Evolutionary conservation across 768 basidiomycete species (phyloP), one percentile per base, ranked within the genome.

Genomic region (Tylopilus felleus): DNA sequence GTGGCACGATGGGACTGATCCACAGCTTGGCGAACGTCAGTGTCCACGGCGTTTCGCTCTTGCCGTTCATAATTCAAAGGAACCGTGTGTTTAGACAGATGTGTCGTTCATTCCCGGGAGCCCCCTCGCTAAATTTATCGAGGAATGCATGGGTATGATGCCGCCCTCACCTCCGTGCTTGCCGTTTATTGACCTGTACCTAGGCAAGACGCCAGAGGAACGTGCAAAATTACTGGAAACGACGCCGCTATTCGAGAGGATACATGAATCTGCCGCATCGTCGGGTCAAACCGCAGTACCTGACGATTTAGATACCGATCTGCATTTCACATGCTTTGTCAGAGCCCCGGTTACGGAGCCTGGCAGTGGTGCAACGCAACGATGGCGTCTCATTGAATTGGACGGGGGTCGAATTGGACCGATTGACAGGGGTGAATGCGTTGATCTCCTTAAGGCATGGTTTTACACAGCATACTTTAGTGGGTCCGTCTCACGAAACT

Each of bases 301-400:
- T 3, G 69, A 73, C 1, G 77, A 89, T 60, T 74, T 85, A 9
- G 76, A 90, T 36, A 88, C 88, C 0, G 78, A 90, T 61, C 75
- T 92, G 8, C 95, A 97, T 71, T 98, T 95, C 59, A 90, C 89
- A 1, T 85, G 86, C 62, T 98, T 97, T 62, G 82, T 97, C 31
- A 77, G 79, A 53, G 89, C 88, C 0, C 82, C 84, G 1, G 74
- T 71, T 29, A 66, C 74, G 2, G 67, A 69, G 2, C 51, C 21
- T 13, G 44, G 28, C 51, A 57, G 40, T 51, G 67, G 19, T 53
- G 16, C 29, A 59, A 63, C 10, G 57, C 70, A 56, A 60, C 63
- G 33, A 63, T 64, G 57, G 71, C 77, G 87, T 43, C 68, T 97
- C 8, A 73, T 96, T 42, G 95, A 97, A 69, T 74, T 98, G 44